Evolutionary conservation across 2,329 filamentous ascomycete genomes (phyloP).

Genomic region (Periconia macrospinosa): DNA sequence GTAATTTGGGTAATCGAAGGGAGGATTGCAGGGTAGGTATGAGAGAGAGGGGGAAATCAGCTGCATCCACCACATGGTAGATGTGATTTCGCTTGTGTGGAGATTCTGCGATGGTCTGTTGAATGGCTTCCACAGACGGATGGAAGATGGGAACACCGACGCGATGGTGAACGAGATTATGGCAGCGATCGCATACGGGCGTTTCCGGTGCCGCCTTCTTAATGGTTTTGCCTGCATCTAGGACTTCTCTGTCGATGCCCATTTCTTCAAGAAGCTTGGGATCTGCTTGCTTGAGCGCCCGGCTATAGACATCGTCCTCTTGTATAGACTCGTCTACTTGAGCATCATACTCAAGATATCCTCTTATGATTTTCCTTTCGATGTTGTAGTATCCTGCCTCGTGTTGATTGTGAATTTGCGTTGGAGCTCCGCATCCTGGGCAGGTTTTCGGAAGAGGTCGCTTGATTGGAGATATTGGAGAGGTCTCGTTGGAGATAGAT

Average conservation of each 20-base stretch:
- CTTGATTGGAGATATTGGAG: conserved; percentile 1
- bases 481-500: neutral
- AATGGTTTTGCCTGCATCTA: conserved; percentile 11
- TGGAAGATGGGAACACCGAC: conserved; percentile 73
- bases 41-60: conserved; percentile 94
- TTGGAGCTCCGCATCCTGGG: conserved; percentile 65
- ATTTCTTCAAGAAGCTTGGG: conserved; percentile 31
- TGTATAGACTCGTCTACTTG: conserved; percentile 18
- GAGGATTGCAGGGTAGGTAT: conserved; percentile 74
- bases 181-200: conserved; percentile 85
- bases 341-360: conserved; percentile 36
- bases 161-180: conserved; percentile 76
- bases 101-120: conserved; percentile 83
- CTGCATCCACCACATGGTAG: conserved; percentile 92
- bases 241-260: conserved; percentile 24
- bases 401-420: conserved; percentile 57
- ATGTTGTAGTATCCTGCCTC: conserved; percentile 62
- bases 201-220: conserved; percentile 24
- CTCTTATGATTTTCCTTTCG: conserved; percentile 51
- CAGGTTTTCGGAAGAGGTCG: conserved; percentile 54
- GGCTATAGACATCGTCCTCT: conserved; percentile 42
- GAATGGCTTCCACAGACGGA: conserved; percentile 78
- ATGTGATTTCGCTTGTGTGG: conserved; percentile 91
- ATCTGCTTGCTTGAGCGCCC: conserved; percentile 35
- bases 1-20: conserved; percentile 71